Conservation (phyloP, 306 rosid genomes). For the Astragalus membranaceus region DNA sequence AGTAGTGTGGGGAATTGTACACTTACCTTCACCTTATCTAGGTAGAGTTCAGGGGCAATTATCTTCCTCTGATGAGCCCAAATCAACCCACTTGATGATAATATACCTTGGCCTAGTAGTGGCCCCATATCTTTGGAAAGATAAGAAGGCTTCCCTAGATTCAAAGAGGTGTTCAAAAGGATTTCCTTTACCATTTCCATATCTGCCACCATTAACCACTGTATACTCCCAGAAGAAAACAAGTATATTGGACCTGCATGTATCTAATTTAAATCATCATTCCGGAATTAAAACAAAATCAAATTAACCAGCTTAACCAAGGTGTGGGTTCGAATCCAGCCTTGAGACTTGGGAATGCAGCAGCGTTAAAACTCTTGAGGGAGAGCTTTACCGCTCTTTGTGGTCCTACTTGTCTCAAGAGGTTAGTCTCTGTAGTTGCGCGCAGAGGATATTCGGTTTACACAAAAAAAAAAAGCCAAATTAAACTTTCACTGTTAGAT, state of each 20-base stretch:
- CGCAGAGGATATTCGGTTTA: no score
- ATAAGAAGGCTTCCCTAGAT: conserved; percentile 36
- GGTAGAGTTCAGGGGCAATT: conserved; percentile 38
- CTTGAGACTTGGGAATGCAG: no score
- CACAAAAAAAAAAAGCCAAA: no score
- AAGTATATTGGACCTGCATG: conserved; percentile 25
- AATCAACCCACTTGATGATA: conserved; percentile 32
- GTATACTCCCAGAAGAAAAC: conserved; percentile 27
- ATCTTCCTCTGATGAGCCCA: conserved; percentile 53
- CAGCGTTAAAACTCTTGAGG: no score
- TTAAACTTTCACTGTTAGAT: not conserved
- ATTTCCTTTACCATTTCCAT: conserved; percentile 32
- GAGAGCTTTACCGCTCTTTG: no score
- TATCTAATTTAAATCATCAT: not conserved
- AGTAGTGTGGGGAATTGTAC: not conserved
- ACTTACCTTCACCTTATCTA: conserved; percentile 39
- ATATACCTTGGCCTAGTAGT: conserved; percentile 33
- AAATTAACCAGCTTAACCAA: not conserved
- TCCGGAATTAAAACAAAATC: not conserved
- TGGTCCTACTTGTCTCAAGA: no score
- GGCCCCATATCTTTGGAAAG: conserved; percentile 28
- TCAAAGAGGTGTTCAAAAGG: conserved; percentile 24
- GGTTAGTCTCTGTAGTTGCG: no score
- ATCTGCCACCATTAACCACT: conserved; percentile 26
- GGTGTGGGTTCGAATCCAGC: no score